Percentiles rank a stretch among this genome's conserved stretches.
Conservation (phyloP, 106 monocot genomes). For the Allium cepa region DNA sequence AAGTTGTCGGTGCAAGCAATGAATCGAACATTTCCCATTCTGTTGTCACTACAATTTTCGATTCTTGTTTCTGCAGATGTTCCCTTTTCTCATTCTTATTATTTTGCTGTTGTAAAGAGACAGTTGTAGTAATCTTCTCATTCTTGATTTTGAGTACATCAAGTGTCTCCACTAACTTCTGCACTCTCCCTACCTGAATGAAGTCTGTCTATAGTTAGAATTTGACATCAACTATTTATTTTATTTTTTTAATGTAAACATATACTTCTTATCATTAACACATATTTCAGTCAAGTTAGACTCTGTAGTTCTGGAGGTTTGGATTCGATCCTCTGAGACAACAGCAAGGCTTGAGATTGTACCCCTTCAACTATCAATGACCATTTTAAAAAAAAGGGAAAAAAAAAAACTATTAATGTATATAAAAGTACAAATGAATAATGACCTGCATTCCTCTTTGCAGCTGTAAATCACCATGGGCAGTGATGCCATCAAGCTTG, state of each 20-base stretch:
- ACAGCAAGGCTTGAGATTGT: conserved; percentile 4
- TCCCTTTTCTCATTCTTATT: not conserved
- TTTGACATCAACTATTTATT: too few species aligned
- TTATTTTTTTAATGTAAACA: too few species aligned
- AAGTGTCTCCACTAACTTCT: conserved; percentile 56
- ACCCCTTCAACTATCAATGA: too few species aligned
- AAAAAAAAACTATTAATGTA: too few species aligned
- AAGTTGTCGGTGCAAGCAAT: conserved; percentile 13
- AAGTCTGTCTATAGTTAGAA: not conserved
- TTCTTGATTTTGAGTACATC: conserved; percentile 48
- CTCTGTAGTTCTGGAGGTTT: too few species aligned
- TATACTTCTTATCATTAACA: too few species aligned
- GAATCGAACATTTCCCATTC: conserved; percentile 38
- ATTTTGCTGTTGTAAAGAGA: too few species aligned
- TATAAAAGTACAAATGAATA: not conserved
- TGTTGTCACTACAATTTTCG: conserved; percentile 7
- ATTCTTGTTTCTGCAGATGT: conserved; percentile 1
- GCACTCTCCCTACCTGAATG: conserved; percentile 48
- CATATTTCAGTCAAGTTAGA: too few species aligned
- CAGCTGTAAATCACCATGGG: conserved; percentile 40
- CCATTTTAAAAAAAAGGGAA: too few species aligned
- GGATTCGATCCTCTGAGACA: too few species aligned
- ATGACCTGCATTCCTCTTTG: conserved; percentile 29
- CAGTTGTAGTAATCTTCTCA: conserved; percentile 7
- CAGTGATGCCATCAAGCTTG: conserved; percentile 48